phyloP scores from a whole-genome alignment of 805 yeast species.

The Candida qinlingensis region DNA sequence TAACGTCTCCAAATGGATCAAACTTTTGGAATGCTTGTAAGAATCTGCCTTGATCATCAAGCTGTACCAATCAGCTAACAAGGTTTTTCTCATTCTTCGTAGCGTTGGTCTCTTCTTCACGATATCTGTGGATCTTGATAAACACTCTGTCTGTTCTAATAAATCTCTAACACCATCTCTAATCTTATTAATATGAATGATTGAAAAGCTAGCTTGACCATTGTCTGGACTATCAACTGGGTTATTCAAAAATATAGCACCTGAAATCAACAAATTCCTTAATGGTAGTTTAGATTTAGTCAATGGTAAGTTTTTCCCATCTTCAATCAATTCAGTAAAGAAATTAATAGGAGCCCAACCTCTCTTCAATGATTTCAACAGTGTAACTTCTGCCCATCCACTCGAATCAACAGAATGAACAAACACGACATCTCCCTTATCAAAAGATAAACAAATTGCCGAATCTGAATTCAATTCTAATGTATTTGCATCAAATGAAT shows the following conservation, averaged over 20 bases:
- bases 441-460: conserved; percentile 68
- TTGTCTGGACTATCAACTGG: conserved; percentile 47
- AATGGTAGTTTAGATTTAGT: conserved; percentile 42
- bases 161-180: conserved; percentile 68
- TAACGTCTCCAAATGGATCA: conserved; percentile 53
- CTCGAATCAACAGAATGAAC: conserved; percentile 75
- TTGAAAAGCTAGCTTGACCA: conserved; percentile 23
- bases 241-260: conserved; percentile 61
- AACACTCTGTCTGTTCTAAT: conserved; percentile 63
- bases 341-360: conserved; percentile 90
- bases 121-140: conserved; percentile 66
- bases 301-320: conserved; percentile 10
- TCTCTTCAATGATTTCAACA: conserved; percentile 53
- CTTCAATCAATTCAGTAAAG: conserved; percentile 43
- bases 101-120: conserved; percentile 60
- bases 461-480: conserved; percentile 62
- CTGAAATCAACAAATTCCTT: conserved; percentile 49
- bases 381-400: conserved; percentile 86
- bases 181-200: conserved; percentile 47
- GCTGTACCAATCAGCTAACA: conserved; percentile 78
- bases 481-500: conserved; percentile 52
- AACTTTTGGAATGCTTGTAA: conserved; percentile 57
- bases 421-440: conserved; percentile 65
- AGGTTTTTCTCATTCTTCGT: conserved; percentile 57
- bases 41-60: conserved; percentile 73